These are phyloP conservation scores for Cryptococcus wingfieldii DNA, from an alignment of 1,284 basidiomycete genomes.

Conservation along the genomic window DNA sequence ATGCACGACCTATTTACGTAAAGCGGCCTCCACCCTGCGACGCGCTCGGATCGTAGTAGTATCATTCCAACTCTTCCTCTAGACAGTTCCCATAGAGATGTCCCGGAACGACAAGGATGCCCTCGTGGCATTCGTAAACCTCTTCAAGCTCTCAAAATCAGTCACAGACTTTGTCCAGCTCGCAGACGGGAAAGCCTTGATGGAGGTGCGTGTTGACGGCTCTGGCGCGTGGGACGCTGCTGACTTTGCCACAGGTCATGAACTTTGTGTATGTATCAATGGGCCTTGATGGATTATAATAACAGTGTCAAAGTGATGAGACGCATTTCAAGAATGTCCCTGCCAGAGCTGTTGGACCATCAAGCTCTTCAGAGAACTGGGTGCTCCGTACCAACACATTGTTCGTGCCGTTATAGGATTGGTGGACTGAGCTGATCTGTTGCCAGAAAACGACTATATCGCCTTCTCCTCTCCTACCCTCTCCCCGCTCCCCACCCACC, in stretches of 20 bases:
- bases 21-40: conserved; percentile 9
- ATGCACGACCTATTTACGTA: conserved; percentile 4
- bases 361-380: conserved; percentile 38
- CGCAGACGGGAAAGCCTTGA: conserved; percentile 40
- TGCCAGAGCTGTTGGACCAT: conserved; percentile 12
- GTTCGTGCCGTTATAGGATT: conserved; percentile 15
- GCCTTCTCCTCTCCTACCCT: conserved; percentile 41
- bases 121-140: conserved; percentile 42
- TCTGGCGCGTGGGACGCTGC: background rate
- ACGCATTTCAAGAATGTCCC: conserved; percentile 38
- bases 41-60: background rate
- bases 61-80: background rate
- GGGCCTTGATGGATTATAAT: background rate
- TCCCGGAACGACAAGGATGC: conserved; percentile 40
- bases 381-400: conserved; percentile 42
- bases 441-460: conserved; percentile 42
- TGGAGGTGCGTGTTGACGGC: conserved; percentile 33
- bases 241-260: conserved; percentile 19
- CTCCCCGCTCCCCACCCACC: conserved; percentile 35
- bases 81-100: conserved; percentile 5
- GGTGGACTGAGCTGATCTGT: background rate
- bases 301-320: conserved; percentile 19
- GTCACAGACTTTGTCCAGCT: conserved; percentile 39
- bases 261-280: conserved; percentile 18
- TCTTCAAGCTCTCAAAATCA: conserved; percentile 31